Percentiles rank a stretch among this genome's conserved stretches.
Conservation (phyloP, 129 eudicot genomes). For the Helianthus annuus region HanXRQr2.0-SUNRISE NC_035446.2:159083511-159084010, state of each 20-base stretch:
- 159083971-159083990: conserved; percentile 94
- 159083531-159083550: background rate
- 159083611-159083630: conserved; percentile 78
- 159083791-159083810: conserved; percentile 63
- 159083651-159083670: conserved; percentile 34
- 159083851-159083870: conserved; percentile 10
- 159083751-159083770: conserved; percentile 64
- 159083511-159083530: conserved; percentile 2
- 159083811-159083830: conserved; percentile 3
- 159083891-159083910: background rate
- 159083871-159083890: conserved; percentile 6
- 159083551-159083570: conserved; percentile 13
- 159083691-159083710: conserved; percentile 13
- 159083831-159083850: conserved; percentile 10
- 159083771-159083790: conserved; percentile 72
- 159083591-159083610: conserved; percentile 56
- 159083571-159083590: conserved; percentile 61
- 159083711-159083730: conserved; percentile 15
- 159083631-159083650: conserved; percentile 63
- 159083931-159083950: conserved; percentile 15
- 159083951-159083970: conserved; percentile 22
- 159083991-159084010: conserved; percentile 83
- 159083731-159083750: conserved; percentile 83
- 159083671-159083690: conserved; percentile 30
- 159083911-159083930: conserved; percentile 13